Evolutionary conservation across 176 grass and related monocot species (phyloP).

Genomic region (Hordeum vulgare): DNA sequence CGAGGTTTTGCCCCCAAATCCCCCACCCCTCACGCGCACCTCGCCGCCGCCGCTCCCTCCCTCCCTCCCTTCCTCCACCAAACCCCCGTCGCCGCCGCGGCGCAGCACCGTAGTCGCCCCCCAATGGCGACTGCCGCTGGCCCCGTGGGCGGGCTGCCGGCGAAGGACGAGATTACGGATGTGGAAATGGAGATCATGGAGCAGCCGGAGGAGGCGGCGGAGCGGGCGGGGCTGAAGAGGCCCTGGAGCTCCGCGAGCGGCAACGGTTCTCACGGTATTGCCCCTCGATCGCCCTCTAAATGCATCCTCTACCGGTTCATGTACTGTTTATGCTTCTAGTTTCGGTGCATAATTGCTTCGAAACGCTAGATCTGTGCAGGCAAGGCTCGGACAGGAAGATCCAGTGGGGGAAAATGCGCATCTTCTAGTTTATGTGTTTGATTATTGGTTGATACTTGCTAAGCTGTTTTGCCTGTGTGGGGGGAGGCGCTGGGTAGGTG

Average conservation of each 20-base stretch:
- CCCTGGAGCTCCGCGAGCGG: background rate
- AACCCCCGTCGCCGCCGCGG: background rate
- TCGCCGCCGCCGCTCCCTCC: background rate
- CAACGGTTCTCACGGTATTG: constrained; percentile 10
- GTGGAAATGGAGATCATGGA: constrained; percentile 1
- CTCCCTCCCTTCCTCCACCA: background rate
- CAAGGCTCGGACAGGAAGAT: background rate
- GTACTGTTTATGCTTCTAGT: background rate
- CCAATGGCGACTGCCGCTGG: constrained; percentile 22
- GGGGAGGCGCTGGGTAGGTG: background rate
- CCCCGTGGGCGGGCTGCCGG: background rate
- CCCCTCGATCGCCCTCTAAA: background rate
- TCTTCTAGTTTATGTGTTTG: background rate
- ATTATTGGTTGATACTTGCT: background rate
- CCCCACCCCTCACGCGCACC: background rate
- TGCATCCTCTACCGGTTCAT: background rate
- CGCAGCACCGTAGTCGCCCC: background rate
- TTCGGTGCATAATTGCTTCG: background rate
- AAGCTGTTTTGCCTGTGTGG: constrained; percentile 4
- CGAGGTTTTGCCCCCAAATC: constrained; percentile 14
- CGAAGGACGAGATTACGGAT: background rate
- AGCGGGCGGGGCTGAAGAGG: constrained; percentile 12
- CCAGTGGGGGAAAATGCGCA: background rate
- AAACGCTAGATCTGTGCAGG: constrained; percentile 12
- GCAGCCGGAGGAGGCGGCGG: background rate